Evolutionary conservation across 805 yeast species (phyloP).

Genomic region (Grigorovia jiainica): DNA sequence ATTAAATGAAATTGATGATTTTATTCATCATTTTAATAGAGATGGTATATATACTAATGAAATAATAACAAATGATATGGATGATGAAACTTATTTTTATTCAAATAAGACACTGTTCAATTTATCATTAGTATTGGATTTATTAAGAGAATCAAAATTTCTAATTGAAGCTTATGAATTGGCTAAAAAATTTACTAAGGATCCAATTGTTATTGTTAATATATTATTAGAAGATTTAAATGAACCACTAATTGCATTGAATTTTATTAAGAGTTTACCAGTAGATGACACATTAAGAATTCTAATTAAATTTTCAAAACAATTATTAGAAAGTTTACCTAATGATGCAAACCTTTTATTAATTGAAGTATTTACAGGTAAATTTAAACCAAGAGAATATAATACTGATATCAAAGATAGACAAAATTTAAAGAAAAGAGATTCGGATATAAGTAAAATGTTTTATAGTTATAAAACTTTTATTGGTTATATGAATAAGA

Average conservation of each 20-base stretch:
- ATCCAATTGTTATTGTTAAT: conserved; percentile 66
- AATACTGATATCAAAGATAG: conserved; percentile 3
- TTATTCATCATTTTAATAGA: conserved; percentile 37
- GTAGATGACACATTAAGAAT: conserved; percentile 72
- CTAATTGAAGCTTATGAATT: conserved; percentile 56
- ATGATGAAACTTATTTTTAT: conserved; percentile 30
- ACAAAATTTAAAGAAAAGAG: conserved; percentile 2
- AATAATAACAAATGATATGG: conserved; percentile 25
- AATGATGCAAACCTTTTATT: conserved; percentile 72
- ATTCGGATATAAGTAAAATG: conserved; percentile 20
- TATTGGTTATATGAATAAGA: conserved; percentile 41
- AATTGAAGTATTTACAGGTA: conserved; percentile 84
- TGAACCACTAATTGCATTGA: conserved; percentile 50
- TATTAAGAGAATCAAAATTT: conserved; percentile 67
- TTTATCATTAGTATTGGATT: conserved; percentile 51
- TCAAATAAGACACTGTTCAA: conserved; percentile 40
- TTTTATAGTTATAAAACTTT: conserved; percentile 50
- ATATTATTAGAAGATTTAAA: conserved; percentile 59
- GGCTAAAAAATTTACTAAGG: conserved; percentile 56
- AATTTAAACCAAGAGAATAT: conserved; percentile 42
- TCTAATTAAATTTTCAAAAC: conserved; percentile 55
- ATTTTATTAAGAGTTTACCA: conserved; percentile 55
- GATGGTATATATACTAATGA: conserved; percentile 19
- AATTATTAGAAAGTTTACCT: conserved; percentile 58
- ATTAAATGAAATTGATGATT: conserved; percentile 45